phyloP scores from a whole-genome alignment of 2,329 filamentous ascomycete genomes.

The Exophiala mesophila region DNA sequence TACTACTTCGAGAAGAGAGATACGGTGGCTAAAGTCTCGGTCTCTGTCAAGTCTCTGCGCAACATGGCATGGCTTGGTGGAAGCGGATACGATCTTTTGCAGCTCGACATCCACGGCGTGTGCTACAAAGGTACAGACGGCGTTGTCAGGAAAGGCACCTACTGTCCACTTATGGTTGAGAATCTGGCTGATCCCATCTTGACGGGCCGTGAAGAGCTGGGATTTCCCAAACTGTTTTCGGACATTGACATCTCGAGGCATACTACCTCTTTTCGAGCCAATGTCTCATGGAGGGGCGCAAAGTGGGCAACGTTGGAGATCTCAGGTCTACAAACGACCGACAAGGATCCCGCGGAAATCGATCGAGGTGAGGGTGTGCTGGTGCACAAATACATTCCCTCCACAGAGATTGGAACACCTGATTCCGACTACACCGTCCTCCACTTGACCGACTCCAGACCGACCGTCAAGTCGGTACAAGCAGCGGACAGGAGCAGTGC shows the following conservation, averaged over 20 bases:
- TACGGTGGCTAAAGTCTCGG: conserved; percentile 42
- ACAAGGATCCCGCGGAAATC: conserved; percentile 35
- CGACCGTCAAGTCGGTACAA: neutral
- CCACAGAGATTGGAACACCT: conserved; percentile 5
- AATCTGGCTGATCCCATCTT: conserved; percentile 56
- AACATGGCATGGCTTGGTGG: conserved; percentile 59
- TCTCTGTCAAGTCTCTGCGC: conserved; percentile 39
- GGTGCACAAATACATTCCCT: conserved; percentile 51
- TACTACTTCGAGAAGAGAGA: conserved; percentile 42
- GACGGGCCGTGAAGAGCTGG: conserved; percentile 56
- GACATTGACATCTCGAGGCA: conserved; percentile 43
- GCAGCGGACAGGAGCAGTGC: conserved; percentile 40
- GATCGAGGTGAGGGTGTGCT: conserved; percentile 53
- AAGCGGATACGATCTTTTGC: conserved; percentile 54
- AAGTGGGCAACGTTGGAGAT: conserved; percentile 37
- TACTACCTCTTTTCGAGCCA: conserved; percentile 35
- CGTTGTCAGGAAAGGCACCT: conserved; percentile 46
- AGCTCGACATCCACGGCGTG: conserved; percentile 59
- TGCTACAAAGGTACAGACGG: conserved; percentile 51
- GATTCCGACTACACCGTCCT: conserved; percentile 48
- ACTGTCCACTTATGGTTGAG: conserved; percentile 56
- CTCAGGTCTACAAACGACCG: conserved; percentile 31
- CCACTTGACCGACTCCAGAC: conserved; percentile 26
- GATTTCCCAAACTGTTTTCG: conserved; percentile 57
- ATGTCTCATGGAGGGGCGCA: conserved; percentile 40